These are phyloP conservation scores for Suillus discolor DNA, from an alignment of 768 basidiomycete species.

Conservation along the genomic window DNA sequence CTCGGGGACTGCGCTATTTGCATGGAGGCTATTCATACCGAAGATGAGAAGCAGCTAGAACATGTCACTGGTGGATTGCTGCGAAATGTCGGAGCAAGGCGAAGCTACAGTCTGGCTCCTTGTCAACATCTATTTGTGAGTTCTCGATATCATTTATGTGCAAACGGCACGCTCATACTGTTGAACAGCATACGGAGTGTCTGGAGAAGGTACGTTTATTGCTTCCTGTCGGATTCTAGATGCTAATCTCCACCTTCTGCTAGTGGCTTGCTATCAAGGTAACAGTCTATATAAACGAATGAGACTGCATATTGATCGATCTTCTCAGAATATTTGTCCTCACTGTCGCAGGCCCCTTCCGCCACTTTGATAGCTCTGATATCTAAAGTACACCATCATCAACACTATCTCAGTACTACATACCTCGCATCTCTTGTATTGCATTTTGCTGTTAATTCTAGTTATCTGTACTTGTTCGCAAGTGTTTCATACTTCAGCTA, in stretches of 20 bases:
- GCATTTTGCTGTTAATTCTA: neutral
- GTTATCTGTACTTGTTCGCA: neutral
- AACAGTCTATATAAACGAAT: slow-evolving; percentile 5
- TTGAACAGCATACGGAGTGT: slow-evolving; percentile 77
- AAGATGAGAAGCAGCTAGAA: slow-evolving; percentile 41
- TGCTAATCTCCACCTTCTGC: slow-evolving; percentile 14
- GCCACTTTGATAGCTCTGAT: slow-evolving; percentile 53
- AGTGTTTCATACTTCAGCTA: neutral
- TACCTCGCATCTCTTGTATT: slow-evolving; percentile 1
- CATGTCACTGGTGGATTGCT: slow-evolving; percentile 41
- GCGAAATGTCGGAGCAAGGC: slow-evolving; percentile 43
- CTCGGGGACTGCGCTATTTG: slow-evolving; percentile 91
- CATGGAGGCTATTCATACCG: slow-evolving; percentile 80
- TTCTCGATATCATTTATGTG: slow-evolving; percentile 8
- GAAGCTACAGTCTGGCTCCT: slow-evolving; percentile 83
- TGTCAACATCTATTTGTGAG: slow-evolving; percentile 89
- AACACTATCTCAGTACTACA: neutral
- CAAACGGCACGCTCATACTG: neutral
- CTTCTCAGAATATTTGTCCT: slow-evolving; percentile 81
- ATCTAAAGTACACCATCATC: neutral
- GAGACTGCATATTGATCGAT: neutral
- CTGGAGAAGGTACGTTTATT: slow-evolving; percentile 64
- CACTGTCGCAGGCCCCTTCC: slow-evolving; percentile 85
- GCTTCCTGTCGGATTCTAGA: slow-evolving; percentile 6
- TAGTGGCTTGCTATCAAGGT: slow-evolving; percentile 82